Conservation (phyloP, 2,329 filamentous ascomycete genomes). For the Paecilomyces formosus region DNA sequence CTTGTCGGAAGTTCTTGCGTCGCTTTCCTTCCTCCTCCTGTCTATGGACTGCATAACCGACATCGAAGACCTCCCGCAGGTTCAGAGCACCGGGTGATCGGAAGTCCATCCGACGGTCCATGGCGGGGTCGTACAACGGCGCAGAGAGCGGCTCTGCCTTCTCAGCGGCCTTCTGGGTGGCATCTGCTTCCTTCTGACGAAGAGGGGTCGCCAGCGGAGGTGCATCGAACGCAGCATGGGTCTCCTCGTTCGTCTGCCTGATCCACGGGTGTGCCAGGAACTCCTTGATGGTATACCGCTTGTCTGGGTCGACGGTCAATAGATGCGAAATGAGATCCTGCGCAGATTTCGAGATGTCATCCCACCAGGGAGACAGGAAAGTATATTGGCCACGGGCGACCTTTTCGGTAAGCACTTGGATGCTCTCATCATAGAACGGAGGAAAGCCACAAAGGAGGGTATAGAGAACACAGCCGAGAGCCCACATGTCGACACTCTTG, state of each 20-base stretch:
- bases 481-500: constrained; percentile 99
- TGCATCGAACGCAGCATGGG: constrained; percentile 59
- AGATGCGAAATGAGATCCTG: constrained; percentile 92
- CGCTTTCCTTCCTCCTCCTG: constrained; percentile 95
- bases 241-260: constrained; percentile 60
- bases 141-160: constrained; percentile 41
- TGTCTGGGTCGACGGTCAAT: constrained; percentile 87
- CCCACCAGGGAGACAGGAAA: constrained; percentile 98
- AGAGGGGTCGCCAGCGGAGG: constrained; percentile 65
- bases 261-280: constrained; percentile 97
- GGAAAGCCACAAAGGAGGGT: constrained; percentile 96
- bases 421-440: constrained; percentile 97
- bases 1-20: constrained; percentile 72
- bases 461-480: constrained; percentile 91
- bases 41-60: constrained; percentile 93
- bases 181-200: constrained; percentile 53
- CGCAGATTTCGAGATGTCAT: constrained; percentile 90
- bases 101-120: constrained; percentile 76
- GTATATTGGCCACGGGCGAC: constrained; percentile 95
- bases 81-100: constrained; percentile 92
- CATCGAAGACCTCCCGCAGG: constrained; percentile 92
- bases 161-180: constrained; percentile 43
- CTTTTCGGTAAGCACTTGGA: constrained; percentile 94
- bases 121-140: constrained; percentile 48
- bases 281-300: constrained; percentile 86